These are phyloP conservation scores for Aspergillus homomorphus DNA, from an alignment of 495 filamentous ascomycete species.

Conservation along the genomic window DNA sequence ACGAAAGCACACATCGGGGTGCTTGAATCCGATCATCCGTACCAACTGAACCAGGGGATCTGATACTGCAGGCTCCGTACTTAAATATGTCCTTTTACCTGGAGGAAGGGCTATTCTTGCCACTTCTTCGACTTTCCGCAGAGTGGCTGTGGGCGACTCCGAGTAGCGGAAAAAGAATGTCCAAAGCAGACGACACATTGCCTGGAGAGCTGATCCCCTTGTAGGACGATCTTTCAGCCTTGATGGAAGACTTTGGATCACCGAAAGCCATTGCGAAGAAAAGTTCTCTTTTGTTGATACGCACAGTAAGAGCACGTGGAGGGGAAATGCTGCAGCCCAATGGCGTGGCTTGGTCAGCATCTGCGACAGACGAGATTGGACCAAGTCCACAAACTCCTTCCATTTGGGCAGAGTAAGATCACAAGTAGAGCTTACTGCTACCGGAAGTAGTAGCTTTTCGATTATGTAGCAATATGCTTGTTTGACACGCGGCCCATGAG, in stretches of 20 bases:
- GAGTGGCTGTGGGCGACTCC: slow-evolving; percentile 64
- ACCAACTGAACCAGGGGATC: slow-evolving; percentile 92
- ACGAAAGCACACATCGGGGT: slow-evolving; percentile 89
- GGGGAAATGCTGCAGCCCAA: slow-evolving; percentile 82
- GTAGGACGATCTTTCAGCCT: slow-evolving; percentile 80
- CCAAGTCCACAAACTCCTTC: slow-evolving; percentile 74
- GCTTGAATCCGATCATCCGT: slow-evolving; percentile 89
- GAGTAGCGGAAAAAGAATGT: slow-evolving; percentile 85
- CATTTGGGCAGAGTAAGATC: slow-evolving; percentile 78
- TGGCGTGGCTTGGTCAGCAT: slow-evolving; percentile 89
- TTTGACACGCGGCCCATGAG: slow-evolving; percentile 84
- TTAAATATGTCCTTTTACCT: slow-evolving; percentile 72
- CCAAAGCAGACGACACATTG: slow-evolving; percentile 91
- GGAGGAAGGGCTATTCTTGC: slow-evolving; percentile 75
- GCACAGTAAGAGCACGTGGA: slow-evolving; percentile 81
- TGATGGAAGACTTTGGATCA: slow-evolving; percentile 69
- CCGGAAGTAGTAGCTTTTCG: slow-evolving; percentile 80
- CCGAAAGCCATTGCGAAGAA: slow-evolving; percentile 76
- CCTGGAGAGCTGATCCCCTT: slow-evolving; percentile 78
- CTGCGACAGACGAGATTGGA: slow-evolving; percentile 70
- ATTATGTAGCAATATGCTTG: slow-evolving; percentile 90
- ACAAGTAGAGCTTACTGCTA: slow-evolving; percentile 71
- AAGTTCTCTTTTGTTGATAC: slow-evolving; percentile 83
- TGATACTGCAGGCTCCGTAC: slow-evolving; percentile 73
- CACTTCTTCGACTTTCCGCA: slow-evolving; percentile 83